Evolutionary conservation across 495 filamentous ascomycete species (phyloP), one percentile per base, ranked within the genome.

Genomic region (Mycothermus thermophilus): DNA sequence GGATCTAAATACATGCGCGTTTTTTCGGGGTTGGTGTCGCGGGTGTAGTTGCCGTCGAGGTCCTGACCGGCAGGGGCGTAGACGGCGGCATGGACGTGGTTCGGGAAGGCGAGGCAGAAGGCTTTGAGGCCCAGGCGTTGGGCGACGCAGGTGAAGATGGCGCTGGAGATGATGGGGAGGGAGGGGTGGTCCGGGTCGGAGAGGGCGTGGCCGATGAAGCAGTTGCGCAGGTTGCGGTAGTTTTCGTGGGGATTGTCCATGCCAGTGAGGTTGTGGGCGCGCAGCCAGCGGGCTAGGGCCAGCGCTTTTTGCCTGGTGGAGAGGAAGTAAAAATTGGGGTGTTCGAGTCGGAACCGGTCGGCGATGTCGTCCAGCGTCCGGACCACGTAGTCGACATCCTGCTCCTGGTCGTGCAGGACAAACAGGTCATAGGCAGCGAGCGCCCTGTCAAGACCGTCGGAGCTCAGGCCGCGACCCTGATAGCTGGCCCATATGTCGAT

Each of bases 351-450:
- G 40, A 92, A 68, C 2, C 52, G 46, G 2, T 48, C 37, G 1
- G 75, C 73, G 16, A 93, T 59, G 3, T 61, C 47, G 52, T 92
- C 77, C 13, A 97, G 60, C 8, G 67, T 57, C 7, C 47, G 37
- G 9, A 59, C 66, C 24, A 83, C 79, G 55, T 87, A 78, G 30
- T 81, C 69, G 17, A 88, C 50, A 48, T 86, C 83, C 12, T 77
- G 75, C 27, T 73, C 66, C 10, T 69, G 66, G 29, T 75, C 77
- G 38, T 76, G 71, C 8, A 85, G 61, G 23, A 90, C 72, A 50
- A 94, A 95, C 50, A 95, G 69, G 47, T 96, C 90, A 47, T 87
- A 93, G 14, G 77, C 75, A 10, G 73, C 79, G 17, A 95, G 58
- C 5, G 79, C 83, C 29, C 69, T 66, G 51, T 93, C 87, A 25